Evolutionary conservation across 345 rosid genomes (phyloP), one percentile per base, ranked within the genome.

Genomic region (Garcia nutans): DNA sequence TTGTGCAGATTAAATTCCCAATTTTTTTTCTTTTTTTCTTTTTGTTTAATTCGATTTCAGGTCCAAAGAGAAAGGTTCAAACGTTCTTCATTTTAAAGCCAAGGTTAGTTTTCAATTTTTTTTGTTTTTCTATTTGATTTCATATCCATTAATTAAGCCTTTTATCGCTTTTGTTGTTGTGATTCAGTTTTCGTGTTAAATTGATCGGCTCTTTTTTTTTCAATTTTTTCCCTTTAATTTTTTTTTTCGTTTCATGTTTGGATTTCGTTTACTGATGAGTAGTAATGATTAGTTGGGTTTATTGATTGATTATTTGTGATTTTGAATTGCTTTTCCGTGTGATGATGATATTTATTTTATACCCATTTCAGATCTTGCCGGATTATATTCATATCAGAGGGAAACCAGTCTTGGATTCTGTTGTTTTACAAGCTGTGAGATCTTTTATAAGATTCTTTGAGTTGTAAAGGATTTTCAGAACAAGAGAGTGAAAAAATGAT

Each of bases 401-500:
- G 73, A 61, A 78, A 57, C 66, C 55, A 44, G 68, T 76, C 55
- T 63, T 28, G 77, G 58, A 66, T 50, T 56, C 19, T 81, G 71
- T 82, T 37, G 7, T 37, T 37, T 74, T 77, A 10, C 56, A 65
- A 59, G 55, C 52, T 69, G 3, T 56, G 84, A 56, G 83, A 66
- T 85, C 82, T 84, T 37, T 82, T 55, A 73, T 57, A 73, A 23
- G 72, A 23, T 59, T 83, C 24, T 67, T 50, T 68, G 11, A 47
- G 41, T 68, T 65, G 76, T 66, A 69, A 79, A 76, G 82, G 73
- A 59, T 76, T 75, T 49, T 70, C 24, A 62, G 56, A 70, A 61
- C 60, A 55, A 76, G 74, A 31, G 56, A 67, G 68, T 73, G 42
- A 84, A 82, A 42, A 91, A 42, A 91, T 91, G 95, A 84, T 89